Base-by-base conservation (phyloP, 83 land plant genomes). In the Picea mariana region DNA sequence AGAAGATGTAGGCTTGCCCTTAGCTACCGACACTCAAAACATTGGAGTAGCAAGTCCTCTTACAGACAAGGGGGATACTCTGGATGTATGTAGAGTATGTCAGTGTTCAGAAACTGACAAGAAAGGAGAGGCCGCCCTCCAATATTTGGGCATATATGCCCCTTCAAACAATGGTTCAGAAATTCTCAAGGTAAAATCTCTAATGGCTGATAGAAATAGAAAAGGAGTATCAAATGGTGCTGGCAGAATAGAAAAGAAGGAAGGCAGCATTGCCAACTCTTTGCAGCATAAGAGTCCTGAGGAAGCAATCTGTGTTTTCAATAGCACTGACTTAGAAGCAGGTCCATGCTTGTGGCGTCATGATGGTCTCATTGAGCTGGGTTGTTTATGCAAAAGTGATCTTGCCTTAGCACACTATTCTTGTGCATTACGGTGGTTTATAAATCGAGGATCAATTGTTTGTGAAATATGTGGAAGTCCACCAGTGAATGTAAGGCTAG, bases 371-470 rank as follows among this genome's bases (percentile, higher is more conserved):
- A 82, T 93, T 64, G 82, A 89, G 78, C 87, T 93, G 79, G 95
- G 95, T 9, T 91, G 95, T 82, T 87, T 88, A 66, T 93, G 95
- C 69, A 93, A 89, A 75, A 89, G 78, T 82, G 95, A 93, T 63
- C 89, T 93, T 75, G 79, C 93, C 63, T 59, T 89, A n/a, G 90
- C 84, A 20, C 95, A 91, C 78, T 93, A 93, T 87, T 89, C 92
- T 61, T 93, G 95, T 85, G 92, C 86, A 5, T 81, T 93, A 15
- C 87, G 92, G 73, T 93, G 95, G 95, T 93, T 93, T 82, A 71
- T 91, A 13, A 93, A 75, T 86, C 93, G 84, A 79, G 93, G 92
- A 65, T 93, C 93, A 18, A 82, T 91, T 44, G 64, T 88, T 63
- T 93, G 95, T 85, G 95, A 93, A 88, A 91, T 93, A 38, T 93